Evolutionary conservation across 495 filamentous ascomycete genomes (phyloP), one percentile per base, ranked within the genome.

Genomic region (Penicillium cinerascens): DNA sequence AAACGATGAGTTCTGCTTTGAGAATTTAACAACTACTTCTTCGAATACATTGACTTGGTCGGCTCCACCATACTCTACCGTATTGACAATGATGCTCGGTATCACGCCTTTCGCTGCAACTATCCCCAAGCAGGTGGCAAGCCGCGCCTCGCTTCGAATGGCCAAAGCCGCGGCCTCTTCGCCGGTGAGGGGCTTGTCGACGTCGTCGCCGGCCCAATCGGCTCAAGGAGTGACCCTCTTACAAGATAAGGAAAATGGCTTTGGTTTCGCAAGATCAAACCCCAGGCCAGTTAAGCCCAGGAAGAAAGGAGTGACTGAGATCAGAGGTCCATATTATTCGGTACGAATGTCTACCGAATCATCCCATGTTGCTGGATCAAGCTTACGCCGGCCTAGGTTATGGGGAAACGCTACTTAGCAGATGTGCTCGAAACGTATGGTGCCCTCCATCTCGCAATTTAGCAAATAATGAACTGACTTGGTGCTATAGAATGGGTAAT

Each of bases 281-380:
- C 70, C 74, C 0, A 55, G 68, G 27, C 71, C 77, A 3, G 59
- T 64, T 1, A 83, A 83, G 55, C 81, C 78, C 4, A 66, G 81
- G 17, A 63, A 49, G 6, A 77, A 67, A 40, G 76, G 69, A 2
- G 77, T 81, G 13, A 82, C 80, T 2, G 78, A 82, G 54, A 82
- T 82, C 49, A 66, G 80, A 21, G 80, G 80, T 0, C 79, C 78
- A 2, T 82, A 82, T 61, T 82, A 82, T 51, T 74, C 71, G 0
- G 77, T 76, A 66, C 47, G 68, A 51, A 16, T 11, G n/a, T 22
- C 37, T 29, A 17, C 2, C 3, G 29, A 33, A 33, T 33, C 11
- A 15, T 29, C 26, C 7, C 26, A 29, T 4, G 26, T 4, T 29
- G 26, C 8, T 33, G 9, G 29, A 33, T 15, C 1, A 25, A 47